A percentile compares a stretch with the other conserved stretches of the same genome.
Conservation (phyloP, 805 yeast genomes). For the Kurtzmaniella cleridarum region DNA sequence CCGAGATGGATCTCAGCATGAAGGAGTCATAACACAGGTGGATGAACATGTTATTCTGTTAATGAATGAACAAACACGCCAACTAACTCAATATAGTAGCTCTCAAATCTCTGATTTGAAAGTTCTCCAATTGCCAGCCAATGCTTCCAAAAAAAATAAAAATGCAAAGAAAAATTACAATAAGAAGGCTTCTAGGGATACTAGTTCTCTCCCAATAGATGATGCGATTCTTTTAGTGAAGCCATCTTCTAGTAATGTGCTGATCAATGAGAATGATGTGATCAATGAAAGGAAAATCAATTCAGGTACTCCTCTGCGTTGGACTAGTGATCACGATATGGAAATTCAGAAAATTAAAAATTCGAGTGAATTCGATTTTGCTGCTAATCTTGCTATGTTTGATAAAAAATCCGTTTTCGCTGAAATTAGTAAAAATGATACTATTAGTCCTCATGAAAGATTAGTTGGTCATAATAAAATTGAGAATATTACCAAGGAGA, state of each 20-base stretch:
- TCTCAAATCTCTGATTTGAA: constrained; percentile 46
- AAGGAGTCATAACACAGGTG: constrained; percentile 31
- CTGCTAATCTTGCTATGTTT: constrained; percentile 71
- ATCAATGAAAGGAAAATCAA: constrained; percentile 1
- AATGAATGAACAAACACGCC: constrained; percentile 15
- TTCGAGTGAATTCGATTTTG: constrained; percentile 76
- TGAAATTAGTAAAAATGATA: constrained; percentile 64
- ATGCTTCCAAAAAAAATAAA: constrained; percentile 12
- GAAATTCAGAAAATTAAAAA: constrained; percentile 43
- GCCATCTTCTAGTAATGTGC: constrained; percentile 1
- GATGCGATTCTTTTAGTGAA: constrained; percentile 25
- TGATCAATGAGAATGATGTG: not conserved
- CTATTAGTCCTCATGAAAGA: constrained; percentile 52
- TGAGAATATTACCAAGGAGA: constrained; percentile 28
- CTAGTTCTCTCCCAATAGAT: constrained; percentile 10
- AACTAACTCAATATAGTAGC: constrained; percentile 19
- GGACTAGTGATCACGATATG: constrained; percentile 39
- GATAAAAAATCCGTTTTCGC: constrained; percentile 78
- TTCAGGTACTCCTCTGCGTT: not conserved
- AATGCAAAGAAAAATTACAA: constrained; percentile 12
- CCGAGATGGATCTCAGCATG: constrained; percentile 32
- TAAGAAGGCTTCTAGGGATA: constrained; percentile 7
- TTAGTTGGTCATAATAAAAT: constrained; percentile 71
- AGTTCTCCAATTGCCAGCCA: constrained; percentile 50
- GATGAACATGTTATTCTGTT: constrained; percentile 20